These are phyloP conservation scores for Colletotrichum truncatum DNA, from an alignment of 2,329 filamentous ascomycete genomes.

Conservation along the genomic window DNA sequence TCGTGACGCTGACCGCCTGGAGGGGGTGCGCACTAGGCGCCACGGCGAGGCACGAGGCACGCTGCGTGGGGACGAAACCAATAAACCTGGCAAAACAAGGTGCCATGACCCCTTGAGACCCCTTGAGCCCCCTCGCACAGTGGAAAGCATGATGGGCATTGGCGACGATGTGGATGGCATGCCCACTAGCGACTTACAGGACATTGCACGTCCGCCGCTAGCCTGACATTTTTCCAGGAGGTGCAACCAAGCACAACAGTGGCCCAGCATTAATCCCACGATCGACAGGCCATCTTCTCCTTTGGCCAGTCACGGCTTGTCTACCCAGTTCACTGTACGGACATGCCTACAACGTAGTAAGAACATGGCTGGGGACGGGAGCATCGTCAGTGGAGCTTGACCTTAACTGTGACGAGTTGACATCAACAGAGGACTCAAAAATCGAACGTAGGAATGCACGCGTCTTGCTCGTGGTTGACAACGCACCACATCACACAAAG, in stretches of 20 bases:
- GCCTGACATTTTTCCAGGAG: background rate
- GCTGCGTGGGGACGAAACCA: constrained; percentile 14
- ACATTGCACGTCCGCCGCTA: background rate
- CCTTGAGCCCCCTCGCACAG: constrained; percentile 13
- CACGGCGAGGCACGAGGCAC: background rate
- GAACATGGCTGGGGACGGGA: background rate
- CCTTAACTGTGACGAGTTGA: background rate
- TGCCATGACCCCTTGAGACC: constrained; percentile 19
- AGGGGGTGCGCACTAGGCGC: background rate
- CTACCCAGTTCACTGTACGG: background rate
- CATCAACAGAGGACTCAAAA: background rate
- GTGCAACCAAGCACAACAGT: constrained; percentile 1
- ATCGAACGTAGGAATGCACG: constrained; percentile 2
- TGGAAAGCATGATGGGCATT: constrained; percentile 3
- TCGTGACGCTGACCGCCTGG: constrained; percentile 1
- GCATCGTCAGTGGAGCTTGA: constrained; percentile 18
- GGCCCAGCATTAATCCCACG: background rate
- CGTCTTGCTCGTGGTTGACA: constrained; percentile 21
- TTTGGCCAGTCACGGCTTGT: background rate
- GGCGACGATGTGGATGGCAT: background rate
- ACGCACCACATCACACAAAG: constrained; percentile 20
- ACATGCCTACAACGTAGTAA: background rate
- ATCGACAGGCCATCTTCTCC: background rate
- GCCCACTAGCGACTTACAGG: constrained; percentile 1
- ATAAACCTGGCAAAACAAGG: constrained; percentile 10